A percentile compares a stretch with the other conserved stretches of the same genome.
These are phyloP conservation scores for Sporothrix sp. DNA, from an alignment of 2,329 filamentous ascomycete genomes.

Conservation along the genomic window DNA sequence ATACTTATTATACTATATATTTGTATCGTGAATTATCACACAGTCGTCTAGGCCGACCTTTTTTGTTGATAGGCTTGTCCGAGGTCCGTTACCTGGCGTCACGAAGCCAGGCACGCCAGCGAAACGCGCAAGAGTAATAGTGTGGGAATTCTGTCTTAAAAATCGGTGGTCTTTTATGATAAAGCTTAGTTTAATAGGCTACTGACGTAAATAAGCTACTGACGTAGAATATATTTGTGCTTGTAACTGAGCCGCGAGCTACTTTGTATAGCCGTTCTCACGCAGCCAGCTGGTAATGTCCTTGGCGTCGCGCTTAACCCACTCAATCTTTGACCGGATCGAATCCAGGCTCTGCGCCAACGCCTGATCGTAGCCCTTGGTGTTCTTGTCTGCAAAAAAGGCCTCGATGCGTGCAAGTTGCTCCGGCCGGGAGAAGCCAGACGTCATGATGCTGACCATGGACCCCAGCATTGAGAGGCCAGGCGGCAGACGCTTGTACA, in stretches of 20 bases:
- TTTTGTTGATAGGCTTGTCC: not conserved
- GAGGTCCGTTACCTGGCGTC: too few relatives aligned
- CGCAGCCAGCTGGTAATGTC: constrained; percentile 48
- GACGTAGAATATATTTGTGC: too few relatives aligned
- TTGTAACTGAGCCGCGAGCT: constrained; percentile 7
- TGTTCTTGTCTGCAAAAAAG: constrained; percentile 77
- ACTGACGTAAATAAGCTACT: too few relatives aligned
- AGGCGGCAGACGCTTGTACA: constrained; percentile 76
- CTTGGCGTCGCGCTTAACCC: constrained; percentile 64
- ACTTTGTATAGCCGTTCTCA: constrained; percentile 24
- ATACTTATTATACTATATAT: not conserved
- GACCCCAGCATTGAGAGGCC: constrained; percentile 75
- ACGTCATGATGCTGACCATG: constrained; percentile 73
- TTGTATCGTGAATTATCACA: too few relatives aligned
- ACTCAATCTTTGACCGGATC: constrained; percentile 74
- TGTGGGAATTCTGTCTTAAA: constrained; percentile 3
- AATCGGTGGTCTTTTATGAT: too few relatives aligned
- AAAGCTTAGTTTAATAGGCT: too few relatives aligned
- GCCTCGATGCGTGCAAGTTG: constrained; percentile 66
- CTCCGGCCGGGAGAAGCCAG: constrained; percentile 65
- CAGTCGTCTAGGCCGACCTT: too few relatives aligned
- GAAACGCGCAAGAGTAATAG: too few relatives aligned
- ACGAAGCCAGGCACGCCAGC: too few relatives aligned
- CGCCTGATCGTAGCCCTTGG: constrained; percentile 74
- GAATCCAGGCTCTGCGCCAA: constrained; percentile 83